Conservation (phyloP, 1,284 basidiomycete genomes). For the Irpex sp. region DNA sequence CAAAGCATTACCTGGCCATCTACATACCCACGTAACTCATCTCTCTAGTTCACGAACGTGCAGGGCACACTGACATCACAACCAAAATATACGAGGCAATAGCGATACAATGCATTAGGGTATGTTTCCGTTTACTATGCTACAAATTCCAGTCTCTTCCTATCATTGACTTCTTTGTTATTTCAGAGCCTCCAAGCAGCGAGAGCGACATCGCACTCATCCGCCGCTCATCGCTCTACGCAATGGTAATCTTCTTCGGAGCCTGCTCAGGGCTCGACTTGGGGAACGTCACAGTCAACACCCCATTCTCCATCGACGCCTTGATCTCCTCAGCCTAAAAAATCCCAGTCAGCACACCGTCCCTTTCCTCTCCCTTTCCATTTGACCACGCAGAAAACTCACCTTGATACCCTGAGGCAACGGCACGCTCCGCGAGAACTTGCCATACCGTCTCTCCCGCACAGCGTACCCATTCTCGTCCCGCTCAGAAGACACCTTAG, state of each 20-base stretch:
- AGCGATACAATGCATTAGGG: no score
- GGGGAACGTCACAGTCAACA: conserved; percentile 41
- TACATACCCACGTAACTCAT: no score
- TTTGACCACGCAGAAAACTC: no score
- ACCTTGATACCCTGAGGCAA: conserved; percentile 45
- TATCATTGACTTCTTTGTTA: no score
- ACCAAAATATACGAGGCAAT: no score
- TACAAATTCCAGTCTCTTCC: no score
- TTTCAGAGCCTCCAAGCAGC: no score
- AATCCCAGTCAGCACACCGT: background rate
- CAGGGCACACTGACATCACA: no score
- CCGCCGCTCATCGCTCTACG: background rate
- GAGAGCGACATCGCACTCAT: no score
- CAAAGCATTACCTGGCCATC: no score
- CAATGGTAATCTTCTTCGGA: conserved; percentile 31
- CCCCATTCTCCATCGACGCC: conserved; percentile 38
- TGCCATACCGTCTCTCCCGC: conserved; percentile 41
- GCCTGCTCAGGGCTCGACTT: conserved; percentile 28
- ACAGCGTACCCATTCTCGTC: conserved; percentile 40
- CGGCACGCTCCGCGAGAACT: conserved; percentile 37
- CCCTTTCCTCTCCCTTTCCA: background rate
- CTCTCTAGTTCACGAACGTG: no score
- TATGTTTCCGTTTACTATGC: no score
- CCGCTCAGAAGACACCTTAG: conserved; percentile 21
- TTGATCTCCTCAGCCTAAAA: conserved; percentile 33